These are phyloP conservation scores for Yamadazyma sp. DNA, from an alignment of 1,139 yeast species.

Conservation along the genomic window DNA sequence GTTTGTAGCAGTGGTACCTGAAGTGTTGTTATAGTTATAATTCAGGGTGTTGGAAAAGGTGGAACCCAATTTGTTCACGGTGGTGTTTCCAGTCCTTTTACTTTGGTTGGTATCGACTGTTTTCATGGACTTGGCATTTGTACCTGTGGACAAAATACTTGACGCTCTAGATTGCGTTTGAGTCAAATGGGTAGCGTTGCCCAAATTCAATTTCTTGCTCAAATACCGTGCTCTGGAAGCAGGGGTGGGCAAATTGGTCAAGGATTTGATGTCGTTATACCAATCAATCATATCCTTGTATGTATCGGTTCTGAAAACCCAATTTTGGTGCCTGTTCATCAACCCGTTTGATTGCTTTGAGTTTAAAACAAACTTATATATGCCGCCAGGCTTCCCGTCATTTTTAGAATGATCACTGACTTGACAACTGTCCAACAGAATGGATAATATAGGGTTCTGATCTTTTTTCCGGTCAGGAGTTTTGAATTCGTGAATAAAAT, in stretches of 20 bases:
- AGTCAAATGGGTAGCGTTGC: constrained; percentile 14
- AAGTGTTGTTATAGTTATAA: constrained; percentile 21
- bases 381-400: constrained; percentile 57
- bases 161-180: constrained; percentile 22
- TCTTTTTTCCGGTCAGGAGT: constrained; percentile 80
- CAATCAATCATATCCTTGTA: constrained; percentile 79
- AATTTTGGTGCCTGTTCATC: constrained; percentile 78
- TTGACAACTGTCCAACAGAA: constrained; percentile 77
- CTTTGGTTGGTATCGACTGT: constrained; percentile 23
- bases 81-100: constrained; percentile 11
- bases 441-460: constrained; percentile 83
- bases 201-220: constrained; percentile 19
- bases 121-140: constrained; percentile 23
- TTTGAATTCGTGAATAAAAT: constrained; percentile 88
- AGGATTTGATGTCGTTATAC: constrained; percentile 72
- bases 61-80: constrained; percentile 10
- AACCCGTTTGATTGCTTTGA: constrained; percentile 69
- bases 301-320: constrained; percentile 87
- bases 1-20: constrained; percentile 29
- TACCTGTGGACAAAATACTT: constrained; percentile 25
- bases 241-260: constrained; percentile 61
- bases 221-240: constrained; percentile 42
- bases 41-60: constrained; percentile 5
- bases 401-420: constrained; percentile 80
- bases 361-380: constrained; percentile 76